Evolutionary conservation across 176 grass and related monocot genomes (phyloP), one percentile per base, ranked within the genome.

Genomic region (Raddia guianensis): DNA sequence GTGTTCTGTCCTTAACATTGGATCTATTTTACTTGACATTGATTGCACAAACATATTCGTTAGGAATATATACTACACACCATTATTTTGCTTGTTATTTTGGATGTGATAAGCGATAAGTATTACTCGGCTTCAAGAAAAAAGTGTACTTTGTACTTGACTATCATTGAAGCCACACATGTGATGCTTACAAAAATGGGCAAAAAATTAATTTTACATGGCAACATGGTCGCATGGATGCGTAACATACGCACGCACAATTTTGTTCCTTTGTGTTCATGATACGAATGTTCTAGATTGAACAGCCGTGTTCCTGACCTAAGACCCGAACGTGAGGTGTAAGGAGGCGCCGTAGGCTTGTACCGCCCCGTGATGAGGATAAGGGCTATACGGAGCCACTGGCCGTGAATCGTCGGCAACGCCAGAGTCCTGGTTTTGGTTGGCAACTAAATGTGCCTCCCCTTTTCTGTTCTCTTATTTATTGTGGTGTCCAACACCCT

Each of bases 1-100:
- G 63, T 79, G 34, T 50, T 83, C 9, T 67, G 7, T 74, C 5
- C 48, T 13, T 48, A 80, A 43, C 60, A 60, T 56, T 80, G 6
- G 10, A 48, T 21, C 20, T 43, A 60, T 44, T 58, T 71, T 71
- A 18, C 15, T 49, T 80, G 44, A 20, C 56, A 75, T 15, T 68
- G n/a, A 7, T 81, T 61, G 75, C 47, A 5, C 8, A 33, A 15
- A 62, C 47, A 62, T 76, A 62, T 47, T 43, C 48, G 61, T 20
- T 12, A 60, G 54, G 5, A 16, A 27, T 19, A 20, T n/a, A 9
- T 57, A 77, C 5, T 3, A 67, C 3, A 27, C 27, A 20, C 55
- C 35, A 40, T 64, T 65, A 19, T 34, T 56, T 53, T 37, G 0
- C 48, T 43, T 19, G 35, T 14, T 72, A 63, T 78, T 78, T 2